Evolutionary conservation across 1,284 basidiomycete species (phyloP), one percentile per base, ranked within the genome.

Genomic region (Microbotryum scabiosae): DNA sequence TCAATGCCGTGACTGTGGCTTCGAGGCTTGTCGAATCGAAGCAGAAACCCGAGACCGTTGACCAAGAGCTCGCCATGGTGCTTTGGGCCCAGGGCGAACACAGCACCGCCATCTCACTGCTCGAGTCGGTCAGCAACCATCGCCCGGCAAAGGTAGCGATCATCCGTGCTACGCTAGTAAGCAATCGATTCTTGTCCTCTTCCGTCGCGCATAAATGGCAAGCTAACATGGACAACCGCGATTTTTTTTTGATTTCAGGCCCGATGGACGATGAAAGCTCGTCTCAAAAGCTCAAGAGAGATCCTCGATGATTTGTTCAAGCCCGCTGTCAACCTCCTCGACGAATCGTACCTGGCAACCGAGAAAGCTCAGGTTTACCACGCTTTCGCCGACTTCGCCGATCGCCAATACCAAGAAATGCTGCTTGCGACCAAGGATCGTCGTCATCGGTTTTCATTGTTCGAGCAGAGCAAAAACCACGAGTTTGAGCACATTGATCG

Each of bases 31-130:
- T 84, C 63, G 72, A 71, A 0, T 63, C 23, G 10, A 79, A 1
- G 78, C 79, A 1, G n/a, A 62, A 60, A 12, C n/a, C 59, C 1
- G 54, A 62, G 16, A 52, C 60, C 12, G 80, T 87, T n/a, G 81
- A 81, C 1, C 79, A 84, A 70, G 92, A 97, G 73, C 90, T 90
- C 68, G 86, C 93, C 3, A 83, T 86, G 59, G 90, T 97, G 7
- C 80, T 97, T 14, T 97, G 94, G 91, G 76, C 82, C 5, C 86
- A 90, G 69, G 83, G 84, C 44, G 91, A 97, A 72, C 87, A 90
- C 69, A 83, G 84, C 57, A 77, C 87, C 1, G 93, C 94, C 0
- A 85, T 94, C 43, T 82, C 88, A 20, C 57, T 64, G 16, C 65
- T 62, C 60, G 30, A 44, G 21, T 44, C 23, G 51, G 56, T 23